A percentile compares a stretch with the other conserved stretches of the same genome.
These are phyloP conservation scores for Pichia kluyveri DNA, from an alignment of 805 yeast genomes.

Conservation along the genomic window DNA sequence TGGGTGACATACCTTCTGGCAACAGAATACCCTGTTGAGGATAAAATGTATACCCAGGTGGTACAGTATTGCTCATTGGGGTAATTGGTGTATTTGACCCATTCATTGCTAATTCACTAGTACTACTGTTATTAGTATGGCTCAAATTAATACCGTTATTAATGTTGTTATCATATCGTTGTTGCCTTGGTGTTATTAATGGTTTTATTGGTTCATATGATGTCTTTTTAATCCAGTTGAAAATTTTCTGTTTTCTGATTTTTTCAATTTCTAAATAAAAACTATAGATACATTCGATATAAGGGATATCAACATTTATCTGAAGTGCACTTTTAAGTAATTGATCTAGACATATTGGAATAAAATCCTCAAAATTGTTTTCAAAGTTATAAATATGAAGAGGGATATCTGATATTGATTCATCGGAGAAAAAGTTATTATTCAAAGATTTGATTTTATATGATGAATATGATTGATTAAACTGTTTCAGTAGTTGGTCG, in stretches of 20 bases:
- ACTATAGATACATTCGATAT: conserved; percentile 15
- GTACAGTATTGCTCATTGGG: conserved; percentile 3
- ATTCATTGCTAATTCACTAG: neutral
- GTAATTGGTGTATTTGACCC: conserved; percentile 2
- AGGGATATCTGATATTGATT: conserved; percentile 9
- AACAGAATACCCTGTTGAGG: neutral
- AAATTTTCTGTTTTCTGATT: conserved; percentile 8
- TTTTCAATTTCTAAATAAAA: conserved; percentile 15
- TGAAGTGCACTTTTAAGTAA: conserved; percentile 10
- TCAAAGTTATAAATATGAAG: conserved; percentile 16
- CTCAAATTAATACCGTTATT: neutral
- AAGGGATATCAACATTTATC: conserved; percentile 13
- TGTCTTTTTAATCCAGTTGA: conserved; percentile 15
- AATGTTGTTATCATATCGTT: neutral
- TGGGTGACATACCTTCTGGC: neutral
- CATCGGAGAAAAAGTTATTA: conserved; percentile 5
- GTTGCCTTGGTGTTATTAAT: neutral
- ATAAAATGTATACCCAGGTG: conserved; percentile 1
- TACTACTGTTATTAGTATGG: neutral
- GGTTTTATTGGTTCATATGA: neutral
- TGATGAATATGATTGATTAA: conserved; percentile 12
- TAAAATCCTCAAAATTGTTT: conserved; percentile 11
- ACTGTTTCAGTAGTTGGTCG: conserved; percentile 14
- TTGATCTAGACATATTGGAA: conserved; percentile 16
- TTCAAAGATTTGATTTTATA: neutral